phyloP scores from a whole-genome alignment of 1,284 basidiomycete species.

The Exsudoporus floridanus region DNA sequence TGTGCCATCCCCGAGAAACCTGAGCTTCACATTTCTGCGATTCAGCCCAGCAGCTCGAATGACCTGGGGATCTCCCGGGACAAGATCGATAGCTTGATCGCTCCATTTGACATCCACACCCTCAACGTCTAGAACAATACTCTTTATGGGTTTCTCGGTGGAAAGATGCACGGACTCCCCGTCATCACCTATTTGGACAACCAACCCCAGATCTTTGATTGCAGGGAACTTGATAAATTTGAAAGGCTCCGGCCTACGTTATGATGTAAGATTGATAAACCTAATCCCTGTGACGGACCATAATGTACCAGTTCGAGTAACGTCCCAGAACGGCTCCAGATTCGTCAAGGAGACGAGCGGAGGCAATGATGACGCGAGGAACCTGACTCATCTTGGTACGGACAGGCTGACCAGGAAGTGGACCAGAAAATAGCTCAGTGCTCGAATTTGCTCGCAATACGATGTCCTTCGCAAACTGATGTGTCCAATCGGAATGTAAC shows the following conservation, averaged over 20 bases:
- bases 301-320: slow-evolving; percentile 71
- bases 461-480: slow-evolving; percentile 51
- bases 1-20: slow-evolving; percentile 74
- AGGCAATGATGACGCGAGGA: slow-evolving; percentile 70
- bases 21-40: slow-evolving; percentile 60
- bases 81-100: slow-evolving; percentile 86
- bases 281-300: slow-evolving; percentile 7
- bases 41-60: slow-evolving; percentile 64
- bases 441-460: slow-evolving; percentile 71
- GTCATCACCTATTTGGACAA: slow-evolving; percentile 49
- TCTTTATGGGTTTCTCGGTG: slow-evolving; percentile 75
- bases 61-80: slow-evolving; percentile 77
- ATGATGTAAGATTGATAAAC: slow-evolving; percentile 11
- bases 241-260: slow-evolving; percentile 81
- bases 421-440: slow-evolving; percentile 75
- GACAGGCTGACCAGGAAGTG: slow-evolving; percentile 65
- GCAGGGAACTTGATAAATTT: slow-evolving; percentile 84
- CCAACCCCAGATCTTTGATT: slow-evolving; percentile 55
- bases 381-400: slow-evolving; percentile 66
- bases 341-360: slow-evolving; percentile 65
- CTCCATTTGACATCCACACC: slow-evolving; percentile 75
- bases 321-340: slow-evolving; percentile 65
- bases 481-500: slow-evolving; percentile 58
- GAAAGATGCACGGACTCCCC: slow-evolving; percentile 64
- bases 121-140: slow-evolving; percentile 76